Evolutionary conservation across 345 rosid species (phyloP).

Genomic region (Citrus unshiu): DNA sequence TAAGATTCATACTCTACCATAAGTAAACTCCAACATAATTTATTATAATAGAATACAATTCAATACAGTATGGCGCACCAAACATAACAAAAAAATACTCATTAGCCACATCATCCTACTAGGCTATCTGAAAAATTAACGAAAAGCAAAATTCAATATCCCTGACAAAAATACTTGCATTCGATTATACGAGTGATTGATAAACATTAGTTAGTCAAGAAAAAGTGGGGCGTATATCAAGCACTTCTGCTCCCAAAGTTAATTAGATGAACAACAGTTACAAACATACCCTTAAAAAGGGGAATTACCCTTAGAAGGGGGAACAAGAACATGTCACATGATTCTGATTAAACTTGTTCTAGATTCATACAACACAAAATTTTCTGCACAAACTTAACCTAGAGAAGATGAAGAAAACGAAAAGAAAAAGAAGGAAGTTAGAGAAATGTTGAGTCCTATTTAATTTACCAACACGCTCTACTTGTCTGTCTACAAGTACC

Average conservation of each 20-base stretch:
- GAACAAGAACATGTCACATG: background rate
- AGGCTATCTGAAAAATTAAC: no score
- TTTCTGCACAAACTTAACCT: background rate
- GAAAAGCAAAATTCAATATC: no score
- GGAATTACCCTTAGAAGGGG: background rate
- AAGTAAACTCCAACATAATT: accelerated
- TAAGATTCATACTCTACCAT: accelerated
- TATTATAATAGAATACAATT: no score
- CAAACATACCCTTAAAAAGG: background rate
- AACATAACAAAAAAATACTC: no score
- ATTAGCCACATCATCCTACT: no score
- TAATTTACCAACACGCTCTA: background rate
- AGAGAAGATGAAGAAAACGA: background rate
- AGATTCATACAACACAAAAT: background rate
- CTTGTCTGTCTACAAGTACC: background rate
- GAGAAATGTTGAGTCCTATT: background rate
- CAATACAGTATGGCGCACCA: no score
- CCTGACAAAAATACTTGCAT: no score
- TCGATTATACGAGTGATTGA: no score
- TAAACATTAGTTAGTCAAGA: no score
- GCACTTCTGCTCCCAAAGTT: background rate
- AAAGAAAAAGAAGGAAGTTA: background rate
- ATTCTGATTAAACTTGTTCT: background rate
- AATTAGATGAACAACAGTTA: no score
- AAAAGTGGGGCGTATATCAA: background rate